Evolutionary conservation across 208 protist species (phyloP).

Genomic region (Leishmania braziliensis): DNA sequence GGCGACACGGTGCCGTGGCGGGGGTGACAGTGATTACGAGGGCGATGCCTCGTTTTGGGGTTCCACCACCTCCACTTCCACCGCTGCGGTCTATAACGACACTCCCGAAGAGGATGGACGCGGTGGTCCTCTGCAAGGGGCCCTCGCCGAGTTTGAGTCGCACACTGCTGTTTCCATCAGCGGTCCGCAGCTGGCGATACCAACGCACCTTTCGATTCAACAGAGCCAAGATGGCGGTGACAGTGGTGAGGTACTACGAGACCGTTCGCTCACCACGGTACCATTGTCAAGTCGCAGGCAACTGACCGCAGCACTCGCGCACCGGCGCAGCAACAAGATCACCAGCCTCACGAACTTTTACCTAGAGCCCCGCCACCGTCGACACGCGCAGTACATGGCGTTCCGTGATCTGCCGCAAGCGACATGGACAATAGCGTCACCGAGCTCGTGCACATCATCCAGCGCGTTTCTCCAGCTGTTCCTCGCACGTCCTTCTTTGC

Average conservation of each 20-base stretch:
- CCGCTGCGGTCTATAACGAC: background rate
- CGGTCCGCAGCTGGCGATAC: background rate
- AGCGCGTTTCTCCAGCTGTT: conserved; percentile 3
- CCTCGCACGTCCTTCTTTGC: too few relatives aligned
- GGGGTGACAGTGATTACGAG: background rate
- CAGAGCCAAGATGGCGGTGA: background rate
- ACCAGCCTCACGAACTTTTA: background rate
- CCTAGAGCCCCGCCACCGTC: conserved; percentile 1
- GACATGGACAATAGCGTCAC: background rate
- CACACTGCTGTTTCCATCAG: background rate
- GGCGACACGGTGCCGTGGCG: background rate
- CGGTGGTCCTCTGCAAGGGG: background rate
- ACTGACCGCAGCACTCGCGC: background rate
- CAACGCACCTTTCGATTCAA: background rate
- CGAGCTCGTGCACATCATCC: background rate
- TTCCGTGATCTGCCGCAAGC: background rate
- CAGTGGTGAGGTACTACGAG: background rate
- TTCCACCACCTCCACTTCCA: background rate
- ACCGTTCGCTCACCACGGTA: background rate
- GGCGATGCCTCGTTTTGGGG: background rate
- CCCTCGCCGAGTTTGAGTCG: background rate
- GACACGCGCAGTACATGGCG: conserved; percentile 1
- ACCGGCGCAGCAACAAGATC: background rate
- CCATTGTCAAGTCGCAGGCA: background rate
- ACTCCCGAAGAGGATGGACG: background rate